Base-by-base conservation (phyloP, 306 rosid species). In the Argentina anserina region DNA sequence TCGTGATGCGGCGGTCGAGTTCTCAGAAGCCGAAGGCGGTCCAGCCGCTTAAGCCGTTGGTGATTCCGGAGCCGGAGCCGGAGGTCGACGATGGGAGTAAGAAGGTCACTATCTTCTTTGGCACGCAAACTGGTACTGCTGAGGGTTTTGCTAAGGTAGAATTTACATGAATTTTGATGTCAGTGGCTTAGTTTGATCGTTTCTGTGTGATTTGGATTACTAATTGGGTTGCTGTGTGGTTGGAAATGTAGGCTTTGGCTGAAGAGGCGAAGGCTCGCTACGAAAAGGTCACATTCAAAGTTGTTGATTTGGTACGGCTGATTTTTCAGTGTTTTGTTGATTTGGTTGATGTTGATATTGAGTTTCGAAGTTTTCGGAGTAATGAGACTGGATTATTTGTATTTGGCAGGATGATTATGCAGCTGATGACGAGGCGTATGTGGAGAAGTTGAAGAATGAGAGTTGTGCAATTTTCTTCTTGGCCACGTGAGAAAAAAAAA, bases 61-160 rank as follows among this genome's bases (percentile, higher is more conserved):
- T 82, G 45, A 74, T 82, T 14, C 80, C 73, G 65, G 75, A 59
- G 28, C 77, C 81, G 0, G 95, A 90, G 61, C 52, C 67, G 29
- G 99, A 90, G 47, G 73, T 70, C 3, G 99, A 92, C 14, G 97
- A 89, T 40, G 99, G 99, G 13, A 84, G 74, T 50, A 92, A 85
- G 76, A 92, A 92, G 84, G 93, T 92, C 66, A 87, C 93, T 23
- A 71, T 95, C 86, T 92, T 95, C 87, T 95, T 88, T 53, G 99
- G 99, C 23, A 95, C 99, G 14, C 99, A 95, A 75, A 95, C 99
- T 66, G 99, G 99, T 2, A 92, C 97, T 4, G 99, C 99, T 8
- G 99, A 95, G 88, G 99, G 99, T 15, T 95, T 95, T 67, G 90
- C 99, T 6, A 95, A 90, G 96, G 98, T 89, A 41, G 7, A 7